Percentiles rank a stretch among this genome's conserved stretches.
Conservation (phyloP, 2,329 filamentous ascomycete genomes). For the Epichloe sibirici region DNA sequence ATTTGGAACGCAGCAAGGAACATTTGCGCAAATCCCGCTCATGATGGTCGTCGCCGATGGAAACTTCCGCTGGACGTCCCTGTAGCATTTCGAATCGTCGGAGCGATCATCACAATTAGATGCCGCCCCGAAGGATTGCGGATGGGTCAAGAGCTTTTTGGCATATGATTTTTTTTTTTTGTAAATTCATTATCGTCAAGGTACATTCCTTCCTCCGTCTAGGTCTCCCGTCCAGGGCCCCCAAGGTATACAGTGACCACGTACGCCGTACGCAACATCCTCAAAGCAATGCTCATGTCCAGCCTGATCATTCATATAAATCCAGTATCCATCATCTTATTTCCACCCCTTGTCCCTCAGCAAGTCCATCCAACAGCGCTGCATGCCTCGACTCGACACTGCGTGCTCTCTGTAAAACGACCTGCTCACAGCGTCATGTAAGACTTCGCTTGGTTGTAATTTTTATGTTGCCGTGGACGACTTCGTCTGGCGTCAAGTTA, state of each 20-base stretch:
- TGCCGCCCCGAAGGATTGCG: too few relatives aligned
- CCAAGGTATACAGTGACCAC: neutral
- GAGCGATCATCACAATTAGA: too few relatives aligned
- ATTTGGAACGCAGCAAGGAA: too few relatives aligned
- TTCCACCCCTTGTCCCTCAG: too few relatives aligned
- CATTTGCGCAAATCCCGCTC: too few relatives aligned
- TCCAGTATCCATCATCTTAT: neutral
- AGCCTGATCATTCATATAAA: neutral
- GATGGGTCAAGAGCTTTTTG: neutral
- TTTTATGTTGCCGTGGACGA: conserved; percentile 7
- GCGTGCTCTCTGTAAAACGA: neutral
- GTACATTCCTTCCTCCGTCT: neutral
- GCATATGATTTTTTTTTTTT: neutral
- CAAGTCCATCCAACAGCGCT: neutral
- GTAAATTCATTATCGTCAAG: conserved; percentile 5
- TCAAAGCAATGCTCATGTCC: neutral
- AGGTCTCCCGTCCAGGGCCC: neutral
- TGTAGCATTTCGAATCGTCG: too few relatives aligned
- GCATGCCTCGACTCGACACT: neutral
- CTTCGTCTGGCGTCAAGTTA: neutral
- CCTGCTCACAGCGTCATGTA: conserved; percentile 1
- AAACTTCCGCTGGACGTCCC: too few relatives aligned
- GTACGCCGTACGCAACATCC: neutral
- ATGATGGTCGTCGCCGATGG: too few relatives aligned
- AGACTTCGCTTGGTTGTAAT: conserved; percentile 5